A percentile compares a stretch with the other conserved stretches of the same genome.
phyloP scores from a whole-genome alignment of 2,329 filamentous ascomycete species.

The Gaeumannomyces sp. region DNA sequence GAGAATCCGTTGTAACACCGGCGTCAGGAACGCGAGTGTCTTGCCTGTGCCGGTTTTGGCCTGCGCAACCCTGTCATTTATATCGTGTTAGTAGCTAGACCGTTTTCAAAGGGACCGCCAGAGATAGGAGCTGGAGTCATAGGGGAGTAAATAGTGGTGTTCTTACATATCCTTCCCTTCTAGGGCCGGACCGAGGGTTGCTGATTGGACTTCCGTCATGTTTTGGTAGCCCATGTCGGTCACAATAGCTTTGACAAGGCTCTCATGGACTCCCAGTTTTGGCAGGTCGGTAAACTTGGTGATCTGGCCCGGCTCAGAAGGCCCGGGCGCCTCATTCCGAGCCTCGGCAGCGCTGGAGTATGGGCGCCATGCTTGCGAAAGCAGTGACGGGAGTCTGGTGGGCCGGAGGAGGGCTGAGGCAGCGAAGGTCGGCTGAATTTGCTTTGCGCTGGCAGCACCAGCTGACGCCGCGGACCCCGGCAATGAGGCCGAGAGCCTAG shows the following conservation, averaged over 20 bases:
- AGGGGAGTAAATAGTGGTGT: not conserved
- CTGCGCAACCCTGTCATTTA: conserved; percentile 65
- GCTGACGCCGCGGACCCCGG: not conserved
- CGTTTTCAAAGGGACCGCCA: conserved; percentile 15
- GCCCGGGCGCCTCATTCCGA: not conserved
- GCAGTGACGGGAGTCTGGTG: not conserved
- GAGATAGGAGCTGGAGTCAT: conserved; percentile 3
- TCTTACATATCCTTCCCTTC: conserved; percentile 77
- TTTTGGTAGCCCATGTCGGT: conserved; percentile 66
- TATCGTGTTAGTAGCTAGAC: not conserved
- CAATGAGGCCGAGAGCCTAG: not conserved
- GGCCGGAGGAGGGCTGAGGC: conserved; percentile 3
- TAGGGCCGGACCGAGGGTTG: conserved; percentile 75
- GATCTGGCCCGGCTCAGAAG: conserved; percentile 5
- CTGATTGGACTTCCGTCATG: conserved; percentile 90
- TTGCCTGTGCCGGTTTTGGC: conserved; percentile 97
- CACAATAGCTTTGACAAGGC: conserved; percentile 63
- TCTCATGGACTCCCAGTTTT: conserved; percentile 49
- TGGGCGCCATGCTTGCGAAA: not conserved
- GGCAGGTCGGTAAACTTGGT: conserved; percentile 38
- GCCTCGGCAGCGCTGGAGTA: conserved; percentile 5
- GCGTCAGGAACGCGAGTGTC: conserved; percentile 87
- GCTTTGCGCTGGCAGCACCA: conserved; percentile 2
- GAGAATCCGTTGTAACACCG: conserved; percentile 75
- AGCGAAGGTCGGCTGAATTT: not conserved